A percentile compares a stretch with the other conserved stretches of the same genome.
Evolutionary conservation across 2,329 filamentous ascomycete species (phyloP).

Genomic region (Hyphodiscus sp.): DNA sequence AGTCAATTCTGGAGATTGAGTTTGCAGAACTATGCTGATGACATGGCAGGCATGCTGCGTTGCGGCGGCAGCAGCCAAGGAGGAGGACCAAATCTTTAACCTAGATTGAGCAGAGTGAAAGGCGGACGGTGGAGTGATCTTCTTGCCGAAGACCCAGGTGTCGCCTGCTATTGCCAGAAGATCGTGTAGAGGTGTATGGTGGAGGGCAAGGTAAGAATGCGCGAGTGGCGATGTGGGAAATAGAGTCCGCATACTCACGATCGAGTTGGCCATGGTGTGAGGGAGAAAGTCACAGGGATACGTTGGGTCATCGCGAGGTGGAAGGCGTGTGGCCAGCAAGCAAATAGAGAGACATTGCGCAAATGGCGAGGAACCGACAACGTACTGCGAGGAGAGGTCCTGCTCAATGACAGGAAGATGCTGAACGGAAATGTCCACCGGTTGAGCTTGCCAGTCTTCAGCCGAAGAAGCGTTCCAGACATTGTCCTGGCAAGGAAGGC

Average conservation of each 20-base stretch:
- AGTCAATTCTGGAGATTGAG: neutral
- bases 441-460: slow-evolving; percentile 38
- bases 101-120: slow-evolving; percentile 43
- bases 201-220: slow-evolving; percentile 49
- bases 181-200: slow-evolving; percentile 51
- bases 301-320: slow-evolving; percentile 22
- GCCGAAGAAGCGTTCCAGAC: slow-evolving; percentile 44
- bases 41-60: slow-evolving; percentile 46
- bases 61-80: slow-evolving; percentile 40
- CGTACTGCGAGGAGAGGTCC: slow-evolving; percentile 7
- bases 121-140: slow-evolving; percentile 38
- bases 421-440: slow-evolving; percentile 4
- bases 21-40: slow-evolving; percentile 30
- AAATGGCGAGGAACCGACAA: slow-evolving; percentile 12
- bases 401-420: slow-evolving; percentile 14
- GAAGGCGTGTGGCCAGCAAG: slow-evolving; percentile 20
- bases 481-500: slow-evolving; percentile 30
- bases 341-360: slow-evolving; percentile 23
- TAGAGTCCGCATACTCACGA: slow-evolving; percentile 25
- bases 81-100: slow-evolving; percentile 41
- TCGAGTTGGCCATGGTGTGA: slow-evolving; percentile 6
- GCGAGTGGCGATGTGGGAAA: slow-evolving; percentile 41
- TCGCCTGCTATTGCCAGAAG: slow-evolving; percentile 53
- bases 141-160: slow-evolving; percentile 51
- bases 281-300: slow-evolving; percentile 25